phyloP scores from a whole-genome alignment of 2,329 filamentous ascomycete species.

The Epichloe sp. region DNA sequence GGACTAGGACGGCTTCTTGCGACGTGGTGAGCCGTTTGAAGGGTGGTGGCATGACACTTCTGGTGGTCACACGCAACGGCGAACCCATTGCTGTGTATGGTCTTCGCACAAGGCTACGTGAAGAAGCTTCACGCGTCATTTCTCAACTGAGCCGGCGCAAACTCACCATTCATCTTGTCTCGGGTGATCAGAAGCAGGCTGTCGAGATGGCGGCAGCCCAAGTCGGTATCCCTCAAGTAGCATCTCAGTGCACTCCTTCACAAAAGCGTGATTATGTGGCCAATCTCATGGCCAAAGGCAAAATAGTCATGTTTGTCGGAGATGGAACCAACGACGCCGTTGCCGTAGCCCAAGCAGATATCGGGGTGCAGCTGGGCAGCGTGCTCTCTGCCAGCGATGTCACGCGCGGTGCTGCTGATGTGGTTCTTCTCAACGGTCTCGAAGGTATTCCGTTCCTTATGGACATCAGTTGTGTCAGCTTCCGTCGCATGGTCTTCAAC shows the following conservation, averaged over 20 bases:
- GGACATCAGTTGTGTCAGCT: conserved; percentile 26
- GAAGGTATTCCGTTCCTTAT: conserved; percentile 37
- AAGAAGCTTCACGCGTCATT: conserved; percentile 31
- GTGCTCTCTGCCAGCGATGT: conserved; percentile 34
- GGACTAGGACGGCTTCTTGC: conserved; percentile 20
- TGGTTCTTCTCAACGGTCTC: conserved; percentile 41
- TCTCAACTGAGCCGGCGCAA: conserved; percentile 28
- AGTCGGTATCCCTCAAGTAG: conserved; percentile 24
- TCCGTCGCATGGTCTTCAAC: conserved; percentile 41
- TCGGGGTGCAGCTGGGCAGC: conserved; percentile 46
- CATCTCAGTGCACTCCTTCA: conserved; percentile 33
- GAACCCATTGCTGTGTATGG: conserved; percentile 33
- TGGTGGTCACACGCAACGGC: conserved; percentile 14
- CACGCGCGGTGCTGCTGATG: conserved; percentile 41
- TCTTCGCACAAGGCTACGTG: conserved; percentile 24
- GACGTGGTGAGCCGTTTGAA: conserved; percentile 10
- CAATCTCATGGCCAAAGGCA: conserved; percentile 18
- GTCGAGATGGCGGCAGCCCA: conserved; percentile 36
- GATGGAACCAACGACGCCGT: conserved; percentile 54
- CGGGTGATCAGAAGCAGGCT: conserved; percentile 38
- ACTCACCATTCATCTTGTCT: conserved; percentile 41
- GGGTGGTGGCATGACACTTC: conserved; percentile 13
- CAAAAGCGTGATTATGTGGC: conserved; percentile 42
- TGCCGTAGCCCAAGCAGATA: conserved; percentile 44
- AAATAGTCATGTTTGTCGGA: conserved; percentile 41